These are phyloP conservation scores for Phialophora expanda DNA, from an alignment of 2,329 filamentous ascomycete genomes.

Conservation along the genomic window DNA sequence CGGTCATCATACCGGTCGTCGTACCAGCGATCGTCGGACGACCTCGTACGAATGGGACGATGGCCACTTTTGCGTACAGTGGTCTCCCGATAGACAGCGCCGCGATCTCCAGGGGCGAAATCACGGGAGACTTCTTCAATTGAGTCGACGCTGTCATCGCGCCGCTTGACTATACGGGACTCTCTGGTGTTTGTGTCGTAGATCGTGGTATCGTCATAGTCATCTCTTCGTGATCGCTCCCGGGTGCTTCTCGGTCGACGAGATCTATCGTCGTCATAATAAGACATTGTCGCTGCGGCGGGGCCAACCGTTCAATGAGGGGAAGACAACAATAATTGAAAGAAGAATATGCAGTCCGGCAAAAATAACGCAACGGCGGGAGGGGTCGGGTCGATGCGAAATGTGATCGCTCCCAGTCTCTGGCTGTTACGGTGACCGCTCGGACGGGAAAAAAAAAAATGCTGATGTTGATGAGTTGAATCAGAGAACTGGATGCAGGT, in stretches of 20 bases:
- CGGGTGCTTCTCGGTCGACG: slow-evolving; percentile 49
- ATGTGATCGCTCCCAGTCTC: slow-evolving; percentile 8
- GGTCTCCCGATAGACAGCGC: slow-evolving; percentile 43
- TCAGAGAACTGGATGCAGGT: slow-evolving; percentile 8
- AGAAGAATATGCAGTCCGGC: slow-evolving; percentile 28
- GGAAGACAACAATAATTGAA: slow-evolving; percentile 21
- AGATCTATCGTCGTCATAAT: slow-evolving; percentile 61
- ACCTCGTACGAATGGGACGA: slow-evolving; percentile 41
- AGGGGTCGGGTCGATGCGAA: slow-evolving; percentile 34
- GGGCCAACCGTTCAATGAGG: slow-evolving; percentile 20
- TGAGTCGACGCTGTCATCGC: slow-evolving; percentile 75
- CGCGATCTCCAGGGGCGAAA: slow-evolving; percentile 72
- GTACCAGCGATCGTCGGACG: slow-evolving; percentile 45
- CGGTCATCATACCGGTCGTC: slow-evolving; percentile 52
- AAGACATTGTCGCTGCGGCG: slow-evolving; percentile 41
- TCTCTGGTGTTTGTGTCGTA: slow-evolving; percentile 37
- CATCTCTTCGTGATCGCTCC: slow-evolving; percentile 34
- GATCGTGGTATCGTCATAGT: slow-evolving; percentile 36
- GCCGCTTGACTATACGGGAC: slow-evolving; percentile 45
- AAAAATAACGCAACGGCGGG: slow-evolving; percentile 34
- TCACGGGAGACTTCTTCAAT: slow-evolving; percentile 84
- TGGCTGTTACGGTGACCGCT: background rate
- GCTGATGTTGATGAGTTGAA: slow-evolving; percentile 3
- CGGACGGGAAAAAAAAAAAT: background rate
- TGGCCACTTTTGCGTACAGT: slow-evolving; percentile 45